Conservation (phyloP, 139 green algal genomes). For the Astrephomene gubernaculifera region DNA sequence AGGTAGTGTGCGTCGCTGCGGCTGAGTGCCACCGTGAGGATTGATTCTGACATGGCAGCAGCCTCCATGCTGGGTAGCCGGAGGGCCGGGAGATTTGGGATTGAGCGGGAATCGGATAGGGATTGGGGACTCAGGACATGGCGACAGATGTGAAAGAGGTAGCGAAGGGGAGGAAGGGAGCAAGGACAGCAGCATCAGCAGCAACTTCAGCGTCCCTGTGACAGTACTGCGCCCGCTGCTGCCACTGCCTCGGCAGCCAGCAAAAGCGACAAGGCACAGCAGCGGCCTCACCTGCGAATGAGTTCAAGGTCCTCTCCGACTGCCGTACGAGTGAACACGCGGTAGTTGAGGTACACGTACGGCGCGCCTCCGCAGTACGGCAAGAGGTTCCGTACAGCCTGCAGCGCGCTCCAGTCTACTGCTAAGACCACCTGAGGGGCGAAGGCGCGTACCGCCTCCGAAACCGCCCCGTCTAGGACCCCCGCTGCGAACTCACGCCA, state of each 20-base stretch:
- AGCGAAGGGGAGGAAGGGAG: too few relatives aligned
- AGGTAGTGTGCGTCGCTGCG: slow-evolving; percentile 67
- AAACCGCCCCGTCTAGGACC: background rate
- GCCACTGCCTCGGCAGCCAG: too few relatives aligned
- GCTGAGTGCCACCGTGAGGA: slow-evolving; percentile 62
- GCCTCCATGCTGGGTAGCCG: slow-evolving; percentile 57
- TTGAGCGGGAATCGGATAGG: too few relatives aligned
- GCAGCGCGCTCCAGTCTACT: slow-evolving; percentile 75
- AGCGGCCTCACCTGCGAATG: slow-evolving; percentile 40
- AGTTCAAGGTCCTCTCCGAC: slow-evolving; percentile 44
- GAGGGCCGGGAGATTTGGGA: too few relatives aligned
- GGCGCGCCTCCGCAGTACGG: slow-evolving; percentile 59
- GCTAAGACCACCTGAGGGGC: slow-evolving; percentile 59
- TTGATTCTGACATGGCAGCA: slow-evolving; percentile 44
- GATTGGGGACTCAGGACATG: too few relatives aligned
- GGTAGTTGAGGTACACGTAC: slow-evolving; percentile 64
- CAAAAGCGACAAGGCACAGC: too few relatives aligned
- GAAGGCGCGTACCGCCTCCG: slow-evolving; percentile 54
- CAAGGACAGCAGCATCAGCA: too few relatives aligned
- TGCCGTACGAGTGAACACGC: slow-evolving; percentile 60
- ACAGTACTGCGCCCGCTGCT: too few relatives aligned
- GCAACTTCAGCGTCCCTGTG: too few relatives aligned
- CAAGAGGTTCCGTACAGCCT: slow-evolving; percentile 54
- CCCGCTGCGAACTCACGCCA: slow-evolving; percentile 67
- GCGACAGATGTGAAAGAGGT: too few relatives aligned